A percentile compares a stretch with the other conserved stretches of the same genome.
phyloP scores from a whole-genome alignment of 1,284 basidiomycete genomes.

The Stereum hirsutum region DNA sequence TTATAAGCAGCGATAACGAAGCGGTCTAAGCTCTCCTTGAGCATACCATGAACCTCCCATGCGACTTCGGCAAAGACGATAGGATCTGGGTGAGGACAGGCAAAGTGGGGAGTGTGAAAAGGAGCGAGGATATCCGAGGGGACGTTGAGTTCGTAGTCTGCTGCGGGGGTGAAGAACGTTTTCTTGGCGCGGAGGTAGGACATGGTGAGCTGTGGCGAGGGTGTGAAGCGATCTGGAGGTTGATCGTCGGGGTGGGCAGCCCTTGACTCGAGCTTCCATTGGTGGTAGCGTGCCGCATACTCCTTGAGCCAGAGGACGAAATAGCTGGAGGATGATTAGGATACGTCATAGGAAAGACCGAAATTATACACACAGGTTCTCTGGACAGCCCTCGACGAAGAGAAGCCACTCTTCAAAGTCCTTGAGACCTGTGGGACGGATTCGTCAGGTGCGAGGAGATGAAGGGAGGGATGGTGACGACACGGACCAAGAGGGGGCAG shows the following conservation, averaged over 20 bases:
- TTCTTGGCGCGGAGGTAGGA: constrained; percentile 70
- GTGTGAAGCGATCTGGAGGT: constrained; percentile 14
- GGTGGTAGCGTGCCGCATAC: constrained; percentile 48
- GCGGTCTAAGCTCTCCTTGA: constrained; percentile 54
- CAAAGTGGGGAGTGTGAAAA: constrained; percentile 37
- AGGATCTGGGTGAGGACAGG: constrained; percentile 51
- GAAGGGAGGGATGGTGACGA: neutral
- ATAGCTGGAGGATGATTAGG: constrained; percentile 32
- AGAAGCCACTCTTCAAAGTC: constrained; percentile 76
- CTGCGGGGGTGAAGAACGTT: constrained; percentile 64
- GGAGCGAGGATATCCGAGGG: constrained; percentile 55
- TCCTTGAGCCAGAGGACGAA: constrained; percentile 69
- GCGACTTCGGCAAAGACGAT: constrained; percentile 50
- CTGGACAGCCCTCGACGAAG: constrained; percentile 59
- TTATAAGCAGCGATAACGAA: constrained; percentile 63
- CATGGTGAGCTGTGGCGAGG: constrained; percentile 47
- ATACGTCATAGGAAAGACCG: neutral
- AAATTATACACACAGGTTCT: constrained; percentile 47
- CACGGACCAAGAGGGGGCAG: constrained; percentile 53
- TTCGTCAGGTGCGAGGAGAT: neutral
- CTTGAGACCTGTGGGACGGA: constrained; percentile 40
- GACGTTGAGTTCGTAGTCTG: constrained; percentile 62
- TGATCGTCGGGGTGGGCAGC: constrained; percentile 6
- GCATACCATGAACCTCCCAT: constrained; percentile 44
- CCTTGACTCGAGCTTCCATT: constrained; percentile 35